Evolutionary conservation across 306 rosid genomes (phyloP).

Genomic region (Acacia acuminata): DNA sequence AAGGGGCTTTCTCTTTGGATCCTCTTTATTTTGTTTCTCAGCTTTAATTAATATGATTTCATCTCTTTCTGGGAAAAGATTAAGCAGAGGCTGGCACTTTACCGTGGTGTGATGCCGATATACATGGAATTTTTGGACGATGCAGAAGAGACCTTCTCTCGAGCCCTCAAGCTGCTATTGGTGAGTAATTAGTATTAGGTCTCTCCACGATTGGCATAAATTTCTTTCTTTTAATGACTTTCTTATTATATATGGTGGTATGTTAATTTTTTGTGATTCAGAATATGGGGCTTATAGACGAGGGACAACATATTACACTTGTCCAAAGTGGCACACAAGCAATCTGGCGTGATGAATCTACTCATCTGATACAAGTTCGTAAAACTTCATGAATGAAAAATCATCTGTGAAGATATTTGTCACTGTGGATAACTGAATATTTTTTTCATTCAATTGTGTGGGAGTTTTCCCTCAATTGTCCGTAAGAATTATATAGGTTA

Average conservation of each 20-base stretch:
- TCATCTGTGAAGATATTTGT: slow-evolving; percentile 12
- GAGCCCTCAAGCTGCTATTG: slow-evolving; percentile 74
- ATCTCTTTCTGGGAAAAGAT: slow-evolving; percentile 62
- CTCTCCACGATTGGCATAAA: slow-evolving; percentile 8
- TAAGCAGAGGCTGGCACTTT: slow-evolving; percentile 82
- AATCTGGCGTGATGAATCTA: slow-evolving; percentile 89
- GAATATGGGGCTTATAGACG: slow-evolving; percentile 64
- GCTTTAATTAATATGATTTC: slow-evolving; percentile 23
- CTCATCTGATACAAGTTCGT: slow-evolving; percentile 96
- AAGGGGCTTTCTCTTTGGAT: neutral
- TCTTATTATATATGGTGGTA: slow-evolving; percentile 10
- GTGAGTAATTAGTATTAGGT: slow-evolving; percentile 44
- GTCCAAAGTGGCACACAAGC: slow-evolving; percentile 96
- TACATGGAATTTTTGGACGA: slow-evolving; percentile 82
- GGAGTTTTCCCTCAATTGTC: neutral
- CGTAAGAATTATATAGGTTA: neutral
- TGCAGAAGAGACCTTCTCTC: slow-evolving; percentile 80
- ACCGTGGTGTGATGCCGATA: slow-evolving; percentile 78
- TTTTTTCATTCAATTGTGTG: neutral
- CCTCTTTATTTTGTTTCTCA: neutral
- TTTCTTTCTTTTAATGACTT: slow-evolving; percentile 15
- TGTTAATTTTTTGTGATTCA: slow-evolving; percentile 35
- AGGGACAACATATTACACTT: slow-evolving; percentile 74
- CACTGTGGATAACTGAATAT: neutral
- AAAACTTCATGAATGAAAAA: slow-evolving; percentile 56